Evolutionary conservation across 108 stramenopile species (phyloP), one percentile per base, ranked within the genome.

Genomic region (Schizochytrium sp.): DNA sequence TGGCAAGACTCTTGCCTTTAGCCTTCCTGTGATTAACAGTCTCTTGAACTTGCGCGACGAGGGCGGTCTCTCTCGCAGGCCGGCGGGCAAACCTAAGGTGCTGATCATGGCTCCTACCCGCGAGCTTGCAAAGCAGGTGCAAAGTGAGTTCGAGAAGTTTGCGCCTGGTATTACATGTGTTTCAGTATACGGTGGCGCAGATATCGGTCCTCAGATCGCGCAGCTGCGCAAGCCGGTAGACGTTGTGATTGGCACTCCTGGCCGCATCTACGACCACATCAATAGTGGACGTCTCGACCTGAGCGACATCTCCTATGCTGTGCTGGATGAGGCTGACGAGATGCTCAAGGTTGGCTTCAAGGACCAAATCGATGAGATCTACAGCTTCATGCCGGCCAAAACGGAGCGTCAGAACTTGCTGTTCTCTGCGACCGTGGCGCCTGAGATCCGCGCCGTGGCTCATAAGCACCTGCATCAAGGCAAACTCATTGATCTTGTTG

Each of bases 271-370:
- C 56, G 99, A 99, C 92, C 98, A 97, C 90, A 90, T 99, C 72
- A 88, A 97, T n/a, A 94, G 97, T 57, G 97, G 98, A 57, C 97
- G 94, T 69, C 93, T 99, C 4, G 89, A 95, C 87, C 94, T 99
- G 58, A 72, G 87, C 88, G 94, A 96, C 83, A 94, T 96, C 61
- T 90, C 96, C 60, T 92, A 96, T 91, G 93, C 92, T 42, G 97
- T 99, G 44, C 95, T 99, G 17, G 99, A 99, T 87, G 99, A 99
- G 93, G 99, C 98, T 0, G 99, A 99, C 92, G 97, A 98, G 93
- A 99, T 99, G 99, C 93, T 99, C 57, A 96, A 97, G 92, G 98
- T 99, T 97, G 99, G 99, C 60, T 99, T 99, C 92, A 97, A 98
- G 57, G 98, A 99, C 61, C 98, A 98, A 87, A 97, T 99, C 38